Evolutionary conservation across 257 asterid species (phyloP), one percentile per base, ranked within the genome.

Genomic region (Fraxinus americana): DNA sequence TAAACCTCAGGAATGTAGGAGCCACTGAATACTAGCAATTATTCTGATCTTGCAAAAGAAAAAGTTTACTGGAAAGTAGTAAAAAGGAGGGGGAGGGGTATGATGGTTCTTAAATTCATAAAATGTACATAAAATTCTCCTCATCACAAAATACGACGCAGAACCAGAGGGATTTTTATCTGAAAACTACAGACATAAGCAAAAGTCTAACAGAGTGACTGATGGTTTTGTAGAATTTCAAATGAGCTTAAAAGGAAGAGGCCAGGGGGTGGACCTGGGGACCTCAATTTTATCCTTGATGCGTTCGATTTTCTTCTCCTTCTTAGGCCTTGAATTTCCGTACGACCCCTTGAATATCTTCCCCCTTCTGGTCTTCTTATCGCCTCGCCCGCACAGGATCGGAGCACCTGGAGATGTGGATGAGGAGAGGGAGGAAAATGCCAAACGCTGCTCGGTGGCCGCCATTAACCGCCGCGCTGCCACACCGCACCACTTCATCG

Each of bases 211-310:
- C 52, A 21, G 7, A 77, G 73, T 36, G 43, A 70, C n/a, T 4
- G 27, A 50, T 9, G 72, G 29, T 74, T 25, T 78, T 19, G 48
- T n/a, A 16, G 52, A 82, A 63, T 34, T 19, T 77, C 66, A 93
- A 68, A 91, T 87, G 87, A 92, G 93, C 82, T 90, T 95, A 90
- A 93, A 91, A 83, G 99, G 92, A 13, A 93, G 90, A 83, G 98
- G 99, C 98, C 97, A 93, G 23, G 97, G 98, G 78, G 98, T 90
- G 77, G 99, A 93, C 90, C 52, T 90, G 74, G 99, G 97, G 14
- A 94, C 94, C 88, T 90, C 97, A 43, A 87, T 77, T 84, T 85
- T 91, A 81, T 94, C 97, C 91, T 93, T 93, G 45, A 93, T 89
- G 74, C 97, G 87, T 57, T 95, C 93, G 10, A 90, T 86, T 82